Conservation (phyloP, 2,329 filamentous ascomycete species). For the Fusarium hostae region DNA sequence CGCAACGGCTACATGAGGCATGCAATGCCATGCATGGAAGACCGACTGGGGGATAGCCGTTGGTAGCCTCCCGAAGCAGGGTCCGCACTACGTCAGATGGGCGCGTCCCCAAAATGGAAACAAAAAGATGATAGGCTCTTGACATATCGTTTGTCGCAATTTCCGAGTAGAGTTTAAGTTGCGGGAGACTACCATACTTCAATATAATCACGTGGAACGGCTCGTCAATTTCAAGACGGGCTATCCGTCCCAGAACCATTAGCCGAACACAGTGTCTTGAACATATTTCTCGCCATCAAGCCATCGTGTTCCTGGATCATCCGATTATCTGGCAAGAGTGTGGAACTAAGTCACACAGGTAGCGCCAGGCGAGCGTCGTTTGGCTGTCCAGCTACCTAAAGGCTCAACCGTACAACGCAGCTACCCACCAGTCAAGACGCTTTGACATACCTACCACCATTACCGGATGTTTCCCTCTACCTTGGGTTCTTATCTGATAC, state of each 20-base stretch:
- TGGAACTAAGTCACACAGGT: conserved; percentile 29
- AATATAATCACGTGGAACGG: conserved; percentile 12
- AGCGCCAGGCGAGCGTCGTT: conserved; percentile 25
- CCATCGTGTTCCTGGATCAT: background rate
- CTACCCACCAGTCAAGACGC: conserved; percentile 5
- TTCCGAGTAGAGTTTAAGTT: conserved; percentile 11
- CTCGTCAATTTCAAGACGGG: conserved; percentile 5
- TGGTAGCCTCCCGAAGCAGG: conserved; percentile 15
- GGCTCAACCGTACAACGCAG: conserved; percentile 17
- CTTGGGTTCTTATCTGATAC: background rate
- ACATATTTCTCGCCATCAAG: background rate
- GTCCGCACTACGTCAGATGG: background rate
- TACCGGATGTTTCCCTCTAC: background rate
- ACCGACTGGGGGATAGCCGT: conserved; percentile 12
- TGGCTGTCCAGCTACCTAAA: conserved; percentile 17
- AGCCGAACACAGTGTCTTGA: conserved; percentile 23
- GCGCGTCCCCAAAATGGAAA: background rate
- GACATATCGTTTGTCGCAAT: background rate
- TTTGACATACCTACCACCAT: conserved; percentile 4
- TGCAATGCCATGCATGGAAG: conserved; percentile 3
- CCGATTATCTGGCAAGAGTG: conserved; percentile 28
- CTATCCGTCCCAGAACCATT: conserved; percentile 7
- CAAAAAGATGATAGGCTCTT: background rate
- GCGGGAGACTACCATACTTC: background rate
- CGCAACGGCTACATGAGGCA: conserved; percentile 8